phyloP scores from a whole-genome alignment of 2,329 filamentous ascomycete genomes.

The Exophiala alcalophila region DNA sequence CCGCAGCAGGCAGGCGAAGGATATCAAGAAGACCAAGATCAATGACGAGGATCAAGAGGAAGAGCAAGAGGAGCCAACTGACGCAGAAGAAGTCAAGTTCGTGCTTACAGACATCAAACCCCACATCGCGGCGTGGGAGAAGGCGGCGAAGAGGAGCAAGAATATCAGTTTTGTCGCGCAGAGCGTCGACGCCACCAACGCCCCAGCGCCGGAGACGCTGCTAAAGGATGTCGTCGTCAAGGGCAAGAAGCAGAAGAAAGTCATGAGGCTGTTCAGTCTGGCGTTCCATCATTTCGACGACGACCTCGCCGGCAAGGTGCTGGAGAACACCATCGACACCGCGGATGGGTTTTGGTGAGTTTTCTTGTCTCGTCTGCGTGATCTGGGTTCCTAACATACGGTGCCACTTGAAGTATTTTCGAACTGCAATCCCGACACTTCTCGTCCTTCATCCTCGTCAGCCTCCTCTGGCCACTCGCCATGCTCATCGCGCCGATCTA shows the following conservation, averaged over 20 bases:
- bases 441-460: constrained; percentile 53
- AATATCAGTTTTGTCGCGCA: constrained; percentile 59
- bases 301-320: constrained; percentile 56
- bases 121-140: constrained; percentile 59
- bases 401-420: constrained; percentile 51
- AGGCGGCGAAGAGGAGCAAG: constrained; percentile 51
- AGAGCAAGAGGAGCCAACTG: too few species aligned
- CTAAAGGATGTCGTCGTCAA: constrained; percentile 22
- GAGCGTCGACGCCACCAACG: constrained; percentile 63
- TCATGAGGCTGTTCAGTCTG: constrained; percentile 70
- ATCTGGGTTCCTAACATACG: constrained; percentile 21
- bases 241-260: constrained; percentile 45
- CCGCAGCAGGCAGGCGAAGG: too few species aligned
- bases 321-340: constrained; percentile 63
- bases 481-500: constrained; percentile 35
- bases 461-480: constrained; percentile 43
- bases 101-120: constrained; percentile 66
- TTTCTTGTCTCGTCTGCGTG: constrained; percentile 16
- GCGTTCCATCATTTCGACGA: constrained; percentile 77
- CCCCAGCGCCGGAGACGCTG: constrained; percentile 49
- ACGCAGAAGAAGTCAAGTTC: constrained; percentile 48
- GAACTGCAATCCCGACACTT: constrained; percentile 68
- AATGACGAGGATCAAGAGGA: constrained; percentile 5
- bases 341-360: constrained; percentile 34
- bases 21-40: neutral